Evolutionary conservation across 2,329 filamentous ascomycete species (phyloP).

Genomic region (Phialocephala subalpina): DNA sequence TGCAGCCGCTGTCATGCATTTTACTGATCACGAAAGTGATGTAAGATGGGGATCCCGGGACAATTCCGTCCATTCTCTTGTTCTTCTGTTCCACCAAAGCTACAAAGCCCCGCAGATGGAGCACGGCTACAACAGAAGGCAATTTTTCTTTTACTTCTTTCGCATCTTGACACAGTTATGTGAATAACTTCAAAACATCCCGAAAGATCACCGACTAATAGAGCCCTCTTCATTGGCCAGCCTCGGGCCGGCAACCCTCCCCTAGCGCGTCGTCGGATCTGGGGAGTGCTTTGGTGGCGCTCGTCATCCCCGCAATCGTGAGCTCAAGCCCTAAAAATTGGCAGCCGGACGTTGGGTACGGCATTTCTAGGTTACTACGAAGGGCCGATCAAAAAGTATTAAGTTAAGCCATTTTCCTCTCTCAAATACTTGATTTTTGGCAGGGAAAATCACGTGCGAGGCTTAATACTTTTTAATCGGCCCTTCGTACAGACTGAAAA

Average conservation of each 20-base stretch:
- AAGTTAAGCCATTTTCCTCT: too few relatives aligned
- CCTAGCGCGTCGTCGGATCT: constrained; percentile 18
- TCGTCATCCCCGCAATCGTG: constrained; percentile 24
- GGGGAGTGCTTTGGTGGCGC: constrained; percentile 22
- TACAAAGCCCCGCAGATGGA: constrained; percentile 7
- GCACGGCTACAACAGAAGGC: constrained; percentile 23
- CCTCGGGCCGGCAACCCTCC: neutral
- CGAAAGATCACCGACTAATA: constrained; percentile 29
- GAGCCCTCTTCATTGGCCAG: constrained; percentile 15
- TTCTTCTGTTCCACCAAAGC: constrained; percentile 1
- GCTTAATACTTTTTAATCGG: too few relatives aligned
- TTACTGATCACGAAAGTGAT: neutral
- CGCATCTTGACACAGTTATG: neutral
- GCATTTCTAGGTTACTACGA: constrained; percentile 22
- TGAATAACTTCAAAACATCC: constrained; percentile 1
- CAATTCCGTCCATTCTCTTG: neutral
- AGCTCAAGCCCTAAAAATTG: neutral
- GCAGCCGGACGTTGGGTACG: constrained; percentile 23
- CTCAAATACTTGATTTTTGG: too few relatives aligned
- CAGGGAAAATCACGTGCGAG: too few relatives aligned
- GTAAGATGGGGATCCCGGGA: neutral
- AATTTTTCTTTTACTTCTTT: constrained; percentile 10
- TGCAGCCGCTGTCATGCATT: neutral
- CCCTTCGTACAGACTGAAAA: too few relatives aligned
- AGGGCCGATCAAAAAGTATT: too few relatives aligned